Evolutionary conservation across 2,329 filamentous ascomycete species (phyloP).

Genomic region (Ceratocystis harringtonii): DNA sequence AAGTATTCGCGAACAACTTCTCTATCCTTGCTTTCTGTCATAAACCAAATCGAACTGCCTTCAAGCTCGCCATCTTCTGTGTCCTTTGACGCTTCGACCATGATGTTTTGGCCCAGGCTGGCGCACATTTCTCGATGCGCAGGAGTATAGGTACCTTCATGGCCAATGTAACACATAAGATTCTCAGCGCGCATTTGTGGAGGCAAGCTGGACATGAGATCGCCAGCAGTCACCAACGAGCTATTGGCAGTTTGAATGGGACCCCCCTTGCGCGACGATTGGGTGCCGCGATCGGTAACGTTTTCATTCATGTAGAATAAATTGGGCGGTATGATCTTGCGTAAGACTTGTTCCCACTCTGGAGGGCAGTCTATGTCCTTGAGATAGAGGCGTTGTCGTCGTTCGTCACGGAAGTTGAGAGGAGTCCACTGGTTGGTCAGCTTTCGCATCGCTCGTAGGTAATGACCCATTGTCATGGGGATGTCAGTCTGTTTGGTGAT

Average conservation of each 20-base stretch:
- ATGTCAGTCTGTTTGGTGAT: constrained; percentile 58
- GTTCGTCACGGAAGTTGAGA: constrained; percentile 61
- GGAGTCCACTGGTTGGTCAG: constrained; percentile 70
- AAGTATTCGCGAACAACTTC: constrained; percentile 88
- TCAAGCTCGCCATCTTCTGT: constrained; percentile 58
- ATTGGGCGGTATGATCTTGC: constrained; percentile 61
- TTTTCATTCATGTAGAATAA: constrained; percentile 84
- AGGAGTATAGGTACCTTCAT: constrained; percentile 93
- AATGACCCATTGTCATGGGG: constrained; percentile 77
- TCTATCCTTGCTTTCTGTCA: constrained; percentile 91
- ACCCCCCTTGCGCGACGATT: not conserved
- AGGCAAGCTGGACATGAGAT: constrained; percentile 88
- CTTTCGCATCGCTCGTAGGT: constrained; percentile 71
- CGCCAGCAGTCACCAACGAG: constrained; percentile 58
- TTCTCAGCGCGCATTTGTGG: constrained; percentile 83
- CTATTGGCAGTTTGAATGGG: not conserved
- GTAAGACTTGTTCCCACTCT: constrained; percentile 70
- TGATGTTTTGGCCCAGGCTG: constrained; percentile 89
- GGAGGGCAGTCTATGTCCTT: constrained; percentile 93
- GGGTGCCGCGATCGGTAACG: constrained; percentile 33
- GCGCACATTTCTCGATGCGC: constrained; percentile 97
- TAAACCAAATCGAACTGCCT: constrained; percentile 94
- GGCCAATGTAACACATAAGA: constrained; percentile 94
- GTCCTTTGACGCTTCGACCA: constrained; percentile 72
- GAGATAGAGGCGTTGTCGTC: constrained; percentile 74